Percentiles rank a stretch among this genome's conserved stretches.
phyloP scores from a whole-genome alignment of 495 filamentous ascomycete genomes.

The Neurospora hispaniola region DNA sequence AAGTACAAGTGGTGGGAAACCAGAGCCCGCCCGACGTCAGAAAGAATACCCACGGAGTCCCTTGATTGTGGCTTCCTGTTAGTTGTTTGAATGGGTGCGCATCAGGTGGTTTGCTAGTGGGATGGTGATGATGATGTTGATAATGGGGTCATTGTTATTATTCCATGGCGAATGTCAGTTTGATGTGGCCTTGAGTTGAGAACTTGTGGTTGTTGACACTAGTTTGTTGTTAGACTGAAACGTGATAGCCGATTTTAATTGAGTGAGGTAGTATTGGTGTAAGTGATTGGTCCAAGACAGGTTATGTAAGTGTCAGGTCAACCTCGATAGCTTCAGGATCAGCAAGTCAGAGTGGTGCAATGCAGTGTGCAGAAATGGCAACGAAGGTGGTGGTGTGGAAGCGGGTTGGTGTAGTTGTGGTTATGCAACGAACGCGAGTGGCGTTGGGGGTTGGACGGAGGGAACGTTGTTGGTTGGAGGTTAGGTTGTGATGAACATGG shows the following conservation, averaged over 20 bases:
- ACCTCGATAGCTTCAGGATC: not conserved
- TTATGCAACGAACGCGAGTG: not conserved
- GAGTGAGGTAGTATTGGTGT: not conserved
- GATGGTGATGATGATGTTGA: conserved; percentile 4
- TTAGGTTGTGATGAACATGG: not conserved
- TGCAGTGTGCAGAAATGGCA: not conserved
- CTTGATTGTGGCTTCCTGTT: not conserved
- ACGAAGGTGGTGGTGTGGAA: not conserved
- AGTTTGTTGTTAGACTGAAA: conserved; percentile 19
- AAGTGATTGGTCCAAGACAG: not conserved
- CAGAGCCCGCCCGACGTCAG: not conserved
- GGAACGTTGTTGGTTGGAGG: not conserved
- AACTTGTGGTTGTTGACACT: conserved; percentile 7
- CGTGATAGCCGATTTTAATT: conserved; percentile 27
- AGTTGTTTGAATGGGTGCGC: not conserved
- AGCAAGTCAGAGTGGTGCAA: not conserved
- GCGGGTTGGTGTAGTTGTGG: not conserved
- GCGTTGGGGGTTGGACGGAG: no score
- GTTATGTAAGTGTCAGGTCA: not conserved
- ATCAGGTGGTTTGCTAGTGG: not conserved
- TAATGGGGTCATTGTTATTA: conserved; percentile 4
- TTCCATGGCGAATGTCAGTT: conserved; percentile 4
- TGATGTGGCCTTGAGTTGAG: conserved; percentile 2
- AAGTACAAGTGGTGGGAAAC: not conserved
- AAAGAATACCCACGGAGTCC: not conserved